Percentiles rank a stretch among this genome's conserved stretches.
Evolutionary conservation across 1,284 basidiomycete species (phyloP).

Genomic region (Vanrija pseudolonga): DNA sequence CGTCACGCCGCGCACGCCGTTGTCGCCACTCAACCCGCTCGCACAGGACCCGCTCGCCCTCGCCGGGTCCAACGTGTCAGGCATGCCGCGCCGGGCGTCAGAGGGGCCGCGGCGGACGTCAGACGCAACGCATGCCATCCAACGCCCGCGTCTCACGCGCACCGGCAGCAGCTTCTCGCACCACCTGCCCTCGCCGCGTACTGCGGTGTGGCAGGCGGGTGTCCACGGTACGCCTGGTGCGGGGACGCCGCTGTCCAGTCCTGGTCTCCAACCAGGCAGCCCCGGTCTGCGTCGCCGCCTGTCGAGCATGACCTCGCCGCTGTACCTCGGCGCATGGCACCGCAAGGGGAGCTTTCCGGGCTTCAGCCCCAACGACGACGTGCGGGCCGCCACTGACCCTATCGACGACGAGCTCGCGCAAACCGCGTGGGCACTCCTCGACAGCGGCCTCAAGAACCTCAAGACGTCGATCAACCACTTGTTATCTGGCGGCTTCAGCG

Average conservation of each 20-base stretch:
- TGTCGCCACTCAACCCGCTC: conserved; percentile 10
- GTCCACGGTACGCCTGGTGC: too few species aligned
- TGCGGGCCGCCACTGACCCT: background rate
- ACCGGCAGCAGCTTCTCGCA: background rate
- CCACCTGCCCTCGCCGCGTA: too few species aligned
- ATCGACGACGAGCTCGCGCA: conserved; percentile 26
- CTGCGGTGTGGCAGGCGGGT: too few species aligned
- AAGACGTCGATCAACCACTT: conserved; percentile 20
- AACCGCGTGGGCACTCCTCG: conserved; percentile 40
- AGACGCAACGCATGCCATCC: background rate
- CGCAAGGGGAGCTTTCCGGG: conserved; percentile 27
- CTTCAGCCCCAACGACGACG: background rate
- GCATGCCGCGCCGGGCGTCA: background rate
- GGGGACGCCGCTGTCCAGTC: too few species aligned
- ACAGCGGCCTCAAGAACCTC: conserved; percentile 41
- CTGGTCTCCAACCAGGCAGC: too few species aligned
- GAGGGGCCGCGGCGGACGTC: background rate
- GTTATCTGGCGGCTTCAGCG: conserved; percentile 36
- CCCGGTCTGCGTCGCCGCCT: conserved; percentile 16
- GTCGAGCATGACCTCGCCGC: conserved; percentile 31
- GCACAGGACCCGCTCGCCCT: too few species aligned
- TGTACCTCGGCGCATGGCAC: conserved; percentile 36
- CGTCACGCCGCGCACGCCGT: background rate
- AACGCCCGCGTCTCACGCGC: too few species aligned
- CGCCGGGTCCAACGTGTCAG: too few species aligned